Evolutionary conservation across 1,284 basidiomycete species (phyloP), one percentile per base, ranked within the genome.

Genomic region (Mycena citricolor): DNA sequence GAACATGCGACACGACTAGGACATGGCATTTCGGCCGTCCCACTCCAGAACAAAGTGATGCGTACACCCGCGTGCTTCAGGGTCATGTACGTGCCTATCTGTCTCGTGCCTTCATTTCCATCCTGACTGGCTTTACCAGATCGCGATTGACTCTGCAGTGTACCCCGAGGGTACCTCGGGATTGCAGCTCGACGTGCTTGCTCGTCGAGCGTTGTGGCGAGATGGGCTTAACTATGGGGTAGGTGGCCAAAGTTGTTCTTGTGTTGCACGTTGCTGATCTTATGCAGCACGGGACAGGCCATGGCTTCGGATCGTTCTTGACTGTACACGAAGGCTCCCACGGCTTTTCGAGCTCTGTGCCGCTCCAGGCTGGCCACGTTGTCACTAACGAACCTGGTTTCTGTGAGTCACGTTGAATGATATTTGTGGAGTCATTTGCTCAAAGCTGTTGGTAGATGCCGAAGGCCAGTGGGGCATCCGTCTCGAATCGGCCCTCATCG

Each of bases 61-160:
- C 94, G 1, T 98, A 86, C 63, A 99, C 97, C 13, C 76, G 93
- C 19, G 97, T 99, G 20, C 67, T 99, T 40, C 95, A 99, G 67
- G 95, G 95, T 4, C 95, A 99, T 70, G 87, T 90, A 69, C 55
- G 85, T 76, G 42, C 31, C 45, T 55, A 54, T 52, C 44, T 51
- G 43, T 42, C 44, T 49, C 50, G 49, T 26, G 8, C 38, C 20
- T 32, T 46, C 32, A 36, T 41, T 43, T 31, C 47, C 41, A 35
- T 35, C 44, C 47, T 29, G 11, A 33, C 44, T 56, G 43, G n/a
- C n/a, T n/a, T n/a, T n/a, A n/a, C n/a, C 57, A 90, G 86, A 94
- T 98, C 55, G 90, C 92, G 28, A 92, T 97, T 54, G 91, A 94
- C 65, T 81, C 74, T 50, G 86, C 87, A 3, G 73, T 92, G 22